Conservation (phyloP, 169 alveolate genomes). For the Plasmodium vinckei region DNA sequence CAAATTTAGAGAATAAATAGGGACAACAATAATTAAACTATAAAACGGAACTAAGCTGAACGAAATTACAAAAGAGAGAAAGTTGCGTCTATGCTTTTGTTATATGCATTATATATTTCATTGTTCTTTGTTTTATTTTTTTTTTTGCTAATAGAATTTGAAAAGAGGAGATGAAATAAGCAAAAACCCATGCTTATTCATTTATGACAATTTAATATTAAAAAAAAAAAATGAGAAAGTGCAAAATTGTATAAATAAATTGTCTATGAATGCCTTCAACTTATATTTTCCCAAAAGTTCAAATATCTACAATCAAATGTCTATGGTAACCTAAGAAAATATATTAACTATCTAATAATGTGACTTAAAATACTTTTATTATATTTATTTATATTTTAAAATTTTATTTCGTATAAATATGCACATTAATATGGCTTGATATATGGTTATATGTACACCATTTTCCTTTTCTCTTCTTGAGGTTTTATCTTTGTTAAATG, state of each 20-base stretch:
- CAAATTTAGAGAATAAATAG: too few relatives aligned
- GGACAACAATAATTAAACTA: too few relatives aligned
- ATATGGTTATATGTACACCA: neutral
- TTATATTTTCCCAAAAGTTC: conserved; percentile 33
- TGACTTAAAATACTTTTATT: neutral
- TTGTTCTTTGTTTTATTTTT: neutral
- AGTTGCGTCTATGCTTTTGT: neutral
- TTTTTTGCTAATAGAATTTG: conserved; percentile 12
- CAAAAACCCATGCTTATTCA: conserved; percentile 23
- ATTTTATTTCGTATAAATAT: too few relatives aligned
- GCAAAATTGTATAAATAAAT: conserved; percentile 8
- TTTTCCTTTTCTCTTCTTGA: conserved; percentile 12
- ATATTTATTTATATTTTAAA: too few relatives aligned
- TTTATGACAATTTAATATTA: conserved; percentile 33
- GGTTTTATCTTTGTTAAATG: conserved; percentile 41
- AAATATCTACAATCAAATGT: conserved; percentile 13
- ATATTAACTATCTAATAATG: neutral
- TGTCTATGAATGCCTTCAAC: conserved; percentile 49
- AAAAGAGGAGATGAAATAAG: conserved; percentile 54
- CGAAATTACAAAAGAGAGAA: too few relatives aligned
- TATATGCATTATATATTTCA: neutral
- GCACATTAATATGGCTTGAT: neutral
- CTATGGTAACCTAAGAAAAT: conserved; percentile 17
- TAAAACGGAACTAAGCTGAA: too few relatives aligned
- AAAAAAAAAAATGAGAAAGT: conserved; percentile 7